phyloP scores from a whole-genome alignment of 2,329 filamentous ascomycete species.

The Fusarium globosum region DNA sequence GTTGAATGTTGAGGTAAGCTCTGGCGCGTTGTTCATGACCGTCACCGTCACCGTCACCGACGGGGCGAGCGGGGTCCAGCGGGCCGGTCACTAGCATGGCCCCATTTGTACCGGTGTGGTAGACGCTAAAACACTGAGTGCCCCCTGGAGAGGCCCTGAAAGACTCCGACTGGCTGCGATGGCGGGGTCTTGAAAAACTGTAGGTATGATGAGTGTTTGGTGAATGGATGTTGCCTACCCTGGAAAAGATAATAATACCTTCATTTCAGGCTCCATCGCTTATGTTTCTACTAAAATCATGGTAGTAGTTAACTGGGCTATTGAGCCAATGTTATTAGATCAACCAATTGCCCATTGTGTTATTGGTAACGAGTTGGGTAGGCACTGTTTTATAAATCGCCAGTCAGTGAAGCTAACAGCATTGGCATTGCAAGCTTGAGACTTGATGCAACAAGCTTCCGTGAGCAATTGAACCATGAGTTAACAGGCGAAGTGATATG shows the following conservation, averaged over 20 bases:
- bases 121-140: constrained; percentile 37
- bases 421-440: rapidly evolving
- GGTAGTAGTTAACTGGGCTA: background rate
- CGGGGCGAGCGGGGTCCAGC: constrained; percentile 34
- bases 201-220: background rate
- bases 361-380: background rate
- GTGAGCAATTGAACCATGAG: background rate
- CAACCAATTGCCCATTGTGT: rapidly evolving
- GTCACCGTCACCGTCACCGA: background rate
- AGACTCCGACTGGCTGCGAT: constrained; percentile 17
- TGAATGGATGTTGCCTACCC: background rate
- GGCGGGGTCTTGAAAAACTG: constrained; percentile 3
- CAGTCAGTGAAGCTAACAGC: rapidly evolving
- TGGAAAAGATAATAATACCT: background rate
- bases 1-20: constrained; percentile 19
- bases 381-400: background rate
- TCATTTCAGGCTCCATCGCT: background rate
- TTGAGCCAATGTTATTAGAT: background rate
- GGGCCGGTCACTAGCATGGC: constrained; percentile 33
- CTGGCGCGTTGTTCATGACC: constrained; percentile 19
- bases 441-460: rapidly evolving
- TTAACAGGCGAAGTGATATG: too few species aligned
- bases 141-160: constrained; percentile 11
- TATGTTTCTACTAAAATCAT: too few species aligned
- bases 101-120: constrained; percentile 27